Base-by-base conservation (phyloP, 2,329 filamentous ascomycete genomes). In the Penicillium freii region DNA sequence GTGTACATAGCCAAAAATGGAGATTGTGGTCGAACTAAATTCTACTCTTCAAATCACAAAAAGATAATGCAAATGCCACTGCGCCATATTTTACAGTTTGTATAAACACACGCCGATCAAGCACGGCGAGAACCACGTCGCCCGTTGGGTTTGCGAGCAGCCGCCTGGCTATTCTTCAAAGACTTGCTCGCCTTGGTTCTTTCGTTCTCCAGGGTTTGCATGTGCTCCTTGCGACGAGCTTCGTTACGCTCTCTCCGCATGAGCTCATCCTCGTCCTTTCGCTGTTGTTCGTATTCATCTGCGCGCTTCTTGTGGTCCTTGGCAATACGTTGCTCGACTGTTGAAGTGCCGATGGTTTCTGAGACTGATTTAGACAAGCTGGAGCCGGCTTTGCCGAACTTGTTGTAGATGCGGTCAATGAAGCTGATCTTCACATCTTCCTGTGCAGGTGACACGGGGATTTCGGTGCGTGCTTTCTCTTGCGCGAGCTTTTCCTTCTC, bases 221-320 rank as follows among this genome's bases (percentile, higher is more conserved):
- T 43, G 50, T 73, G 63, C 23, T 69, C 63, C 29, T 66, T 58
- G 43, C 70, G 65, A 7, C 68, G 69, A 19, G 72, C 67, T 50
- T 75, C 70, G 33, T 75, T 76, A 17, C 69, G 66, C 56, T 74
- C 66, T 51, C 74, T 70, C 43, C 73, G 71, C 54, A 71, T 72
- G 39, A 57, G 62, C 10, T 66, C 61, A 31, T 72, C 64, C 34
- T 71, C 64, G 15, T 69, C 63, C 25, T 53, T 63, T 27, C 69
- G 63, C 38, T 63, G 65, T 39, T 63, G 55, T 49, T 74, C 71
- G 31, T 73, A 73, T n/a, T 68, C 60, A n/a, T 59, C 54, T 1
- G 69, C 69, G 13, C 61, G 66, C 51, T 65, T 69, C n/a, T 70
- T 62, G 42, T 74, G 65, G n/a, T 69, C 68, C 36, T 72, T 65